Conservation (phyloP, 176 grass and related monocot species). For the Rhynchospora pubera region DNA sequence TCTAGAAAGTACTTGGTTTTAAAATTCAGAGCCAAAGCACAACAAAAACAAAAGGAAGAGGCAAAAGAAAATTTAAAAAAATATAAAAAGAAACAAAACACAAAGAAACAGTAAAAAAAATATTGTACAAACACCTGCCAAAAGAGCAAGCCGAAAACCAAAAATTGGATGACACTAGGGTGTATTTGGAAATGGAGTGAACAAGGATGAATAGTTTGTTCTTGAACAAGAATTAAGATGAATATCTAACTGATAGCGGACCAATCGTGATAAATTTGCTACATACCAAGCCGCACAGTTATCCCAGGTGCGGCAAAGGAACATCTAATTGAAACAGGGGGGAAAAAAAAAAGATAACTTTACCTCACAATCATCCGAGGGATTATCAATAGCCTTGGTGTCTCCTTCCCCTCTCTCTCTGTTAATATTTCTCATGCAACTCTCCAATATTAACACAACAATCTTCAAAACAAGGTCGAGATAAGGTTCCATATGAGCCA, state of each 20-base stretch:
- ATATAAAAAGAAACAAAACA: neutral
- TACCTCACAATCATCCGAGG: slow-evolving; percentile 23
- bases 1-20: neutral
- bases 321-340: neutral
- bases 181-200: too few species aligned
- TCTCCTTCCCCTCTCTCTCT: slow-evolving; percentile 10
- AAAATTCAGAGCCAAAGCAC: neutral
- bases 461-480: slow-evolving; percentile 67
- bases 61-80: neutral
- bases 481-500: slow-evolving; percentile 54
- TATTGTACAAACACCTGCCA: too few species aligned
- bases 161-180: too few species aligned
- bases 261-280: neutral
- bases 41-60: neutral
- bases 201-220: too few species aligned
- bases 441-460: slow-evolving; percentile 67
- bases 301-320: neutral
- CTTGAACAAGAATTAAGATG: too few species aligned
- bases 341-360: neutral
- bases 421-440: slow-evolving; percentile 42
- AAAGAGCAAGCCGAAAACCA: too few species aligned
- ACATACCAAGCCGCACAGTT: neutral
- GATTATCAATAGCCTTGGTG: slow-evolving; percentile 29
- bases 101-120: neutral
- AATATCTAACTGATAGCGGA: too few species aligned